Percentiles rank a stretch among this genome's conserved stretches.
Conservation (phyloP, 2,329 filamentous ascomycete genomes). For the Aspergillus neotritici region DNA sequence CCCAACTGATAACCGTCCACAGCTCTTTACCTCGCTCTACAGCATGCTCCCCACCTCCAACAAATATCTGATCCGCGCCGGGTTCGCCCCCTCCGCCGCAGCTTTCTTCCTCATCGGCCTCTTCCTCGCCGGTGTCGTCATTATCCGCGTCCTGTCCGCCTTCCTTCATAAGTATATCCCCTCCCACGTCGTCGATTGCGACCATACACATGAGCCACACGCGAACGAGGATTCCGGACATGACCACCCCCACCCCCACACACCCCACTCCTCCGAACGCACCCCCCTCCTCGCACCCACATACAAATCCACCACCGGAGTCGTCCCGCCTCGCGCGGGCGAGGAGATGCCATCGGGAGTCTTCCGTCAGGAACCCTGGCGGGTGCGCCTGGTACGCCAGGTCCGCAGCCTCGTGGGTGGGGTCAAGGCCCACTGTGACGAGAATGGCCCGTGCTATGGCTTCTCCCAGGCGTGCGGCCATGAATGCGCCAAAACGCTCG, state of each 20-base stretch:
- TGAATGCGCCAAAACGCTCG: slow-evolving; percentile 52
- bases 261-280: slow-evolving; percentile 15
- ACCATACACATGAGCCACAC: slow-evolving; percentile 40
- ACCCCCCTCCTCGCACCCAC: slow-evolving; percentile 26
- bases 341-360: slow-evolving; percentile 12
- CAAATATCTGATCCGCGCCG: slow-evolving; percentile 65
- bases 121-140: slow-evolving; percentile 45
- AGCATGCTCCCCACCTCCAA: slow-evolving; percentile 88
- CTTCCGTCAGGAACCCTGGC: slow-evolving; percentile 27
- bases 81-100: slow-evolving; percentile 60
- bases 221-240: slow-evolving; percentile 32
- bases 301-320: slow-evolving; percentile 21
- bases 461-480: slow-evolving; percentile 57
- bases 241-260: slow-evolving; percentile 14
- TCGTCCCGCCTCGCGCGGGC: slow-evolving; percentile 9
- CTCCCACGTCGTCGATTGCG: slow-evolving; percentile 46
- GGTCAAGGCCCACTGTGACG: slow-evolving; percentile 49
- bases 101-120: slow-evolving; percentile 45
- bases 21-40: slow-evolving; percentile 89
- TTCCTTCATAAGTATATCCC: slow-evolving; percentile 45
- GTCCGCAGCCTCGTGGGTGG: slow-evolving; percentile 48
- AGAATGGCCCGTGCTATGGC: slow-evolving; percentile 56
- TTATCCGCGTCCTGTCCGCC: slow-evolving; percentile 42
- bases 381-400: slow-evolving; percentile 32
- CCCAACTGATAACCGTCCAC: slow-evolving; percentile 1